Percentiles rank a stretch among this genome's conserved stretches.
Evolutionary conservation across 2,329 filamentous ascomycete genomes (phyloP).

Genomic region (Triangularia setosa): DNA sequence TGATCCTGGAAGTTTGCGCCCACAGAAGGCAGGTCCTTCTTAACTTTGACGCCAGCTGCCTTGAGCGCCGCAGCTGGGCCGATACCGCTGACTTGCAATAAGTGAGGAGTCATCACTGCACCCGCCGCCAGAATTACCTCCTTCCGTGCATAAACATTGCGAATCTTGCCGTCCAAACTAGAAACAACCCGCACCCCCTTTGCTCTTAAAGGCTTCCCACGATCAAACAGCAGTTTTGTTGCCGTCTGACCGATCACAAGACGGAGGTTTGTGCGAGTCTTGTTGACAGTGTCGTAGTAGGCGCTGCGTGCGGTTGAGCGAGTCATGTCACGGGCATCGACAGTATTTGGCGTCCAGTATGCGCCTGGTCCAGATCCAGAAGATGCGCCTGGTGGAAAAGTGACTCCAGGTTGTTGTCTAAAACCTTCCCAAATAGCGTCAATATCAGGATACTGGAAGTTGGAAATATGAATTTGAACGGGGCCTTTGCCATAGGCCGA

Average conservation of each 20-base stretch:
- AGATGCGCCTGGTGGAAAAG: slow-evolving; percentile 4
- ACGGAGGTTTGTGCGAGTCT: slow-evolving; percentile 16
- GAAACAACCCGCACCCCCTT: slow-evolving; percentile 30
- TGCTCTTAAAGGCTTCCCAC: slow-evolving; percentile 19
- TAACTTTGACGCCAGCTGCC: slow-evolving; percentile 33
- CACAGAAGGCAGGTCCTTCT: slow-evolving; percentile 42
- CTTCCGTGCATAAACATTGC: slow-evolving; percentile 27
- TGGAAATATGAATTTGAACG: slow-evolving; percentile 17
- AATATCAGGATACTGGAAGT: slow-evolving; percentile 23
- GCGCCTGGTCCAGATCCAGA: slow-evolving; percentile 17
- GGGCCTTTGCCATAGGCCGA: slow-evolving; percentile 18
- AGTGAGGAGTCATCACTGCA: slow-evolving; percentile 35
- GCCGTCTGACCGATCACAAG: slow-evolving; percentile 22
- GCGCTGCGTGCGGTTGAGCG: slow-evolving; percentile 20
- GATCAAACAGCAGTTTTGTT: slow-evolving; percentile 18
- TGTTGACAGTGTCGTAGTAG: slow-evolving; percentile 23
- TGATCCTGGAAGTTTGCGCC: slow-evolving; percentile 42
- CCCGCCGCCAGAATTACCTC: slow-evolving; percentile 39
- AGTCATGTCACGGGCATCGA: slow-evolving; percentile 20
- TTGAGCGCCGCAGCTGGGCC: slow-evolving; percentile 35
- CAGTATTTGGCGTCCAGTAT: slow-evolving; percentile 15
- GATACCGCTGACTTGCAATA: slow-evolving; percentile 44
- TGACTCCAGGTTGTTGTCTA: slow-evolving; percentile 9
- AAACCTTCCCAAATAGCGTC: slow-evolving; percentile 19
- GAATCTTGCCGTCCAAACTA: slow-evolving; percentile 16